phyloP scores from a whole-genome alignment of 2,329 filamentous ascomycete genomes.

The Clonostachys chloroleuca region DNA sequence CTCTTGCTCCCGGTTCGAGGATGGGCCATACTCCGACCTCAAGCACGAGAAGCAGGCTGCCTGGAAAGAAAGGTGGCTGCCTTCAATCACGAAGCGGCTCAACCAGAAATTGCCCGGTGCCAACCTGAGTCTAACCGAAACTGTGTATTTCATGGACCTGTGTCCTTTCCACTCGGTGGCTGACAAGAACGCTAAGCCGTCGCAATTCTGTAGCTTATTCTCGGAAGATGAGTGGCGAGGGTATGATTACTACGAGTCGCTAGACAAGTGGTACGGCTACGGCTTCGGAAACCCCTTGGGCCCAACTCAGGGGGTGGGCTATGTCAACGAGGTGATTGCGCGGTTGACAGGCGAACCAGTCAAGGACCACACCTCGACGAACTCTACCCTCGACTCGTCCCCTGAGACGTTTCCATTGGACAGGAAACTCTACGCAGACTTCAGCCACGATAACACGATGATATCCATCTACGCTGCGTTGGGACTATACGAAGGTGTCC shows the following conservation, averaged over 20 bases:
- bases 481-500: conserved; percentile 69
- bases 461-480: conserved; percentile 70
- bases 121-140: conserved; percentile 57
- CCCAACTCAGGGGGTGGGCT: conserved; percentile 82
- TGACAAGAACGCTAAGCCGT: conserved; percentile 43
- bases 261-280: conserved; percentile 84
- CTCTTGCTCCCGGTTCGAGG: conserved; percentile 67
- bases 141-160: conserved; percentile 77
- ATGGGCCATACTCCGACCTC: conserved; percentile 42
- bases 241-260: conserved; percentile 76
- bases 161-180: conserved; percentile 84
- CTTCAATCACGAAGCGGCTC: conserved; percentile 63
- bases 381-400: conserved; percentile 68
- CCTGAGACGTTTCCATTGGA: conserved; percentile 69
- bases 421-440: conserved; percentile 74
- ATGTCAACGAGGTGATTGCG: conserved; percentile 81
- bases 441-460: conserved; percentile 90
- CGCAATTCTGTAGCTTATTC: conserved; percentile 75
- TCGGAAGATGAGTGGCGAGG: conserved; percentile 65
- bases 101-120: conserved; percentile 65
- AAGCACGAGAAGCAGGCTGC: conserved; percentile 43
- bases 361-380: conserved; percentile 69
- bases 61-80: conserved; percentile 63
- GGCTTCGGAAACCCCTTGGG: conserved; percentile 73
- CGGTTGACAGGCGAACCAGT: conserved; percentile 69